phyloP scores from a whole-genome alignment of 805 yeast genomes.

The Maudiozyma bulderi region DNA sequence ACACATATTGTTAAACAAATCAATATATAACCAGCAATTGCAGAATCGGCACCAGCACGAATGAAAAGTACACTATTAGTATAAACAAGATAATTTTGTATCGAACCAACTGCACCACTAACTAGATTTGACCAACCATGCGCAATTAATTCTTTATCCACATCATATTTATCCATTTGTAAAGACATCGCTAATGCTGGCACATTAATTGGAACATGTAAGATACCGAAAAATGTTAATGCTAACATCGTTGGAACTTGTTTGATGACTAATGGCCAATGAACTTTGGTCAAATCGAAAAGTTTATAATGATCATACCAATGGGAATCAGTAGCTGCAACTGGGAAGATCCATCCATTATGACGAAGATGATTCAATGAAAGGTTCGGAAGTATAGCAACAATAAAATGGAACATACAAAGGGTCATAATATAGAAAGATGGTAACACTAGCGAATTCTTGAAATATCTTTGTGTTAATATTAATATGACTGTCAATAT shows the following conservation, averaged over 20 bases:
- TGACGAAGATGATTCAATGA: slow-evolving; percentile 52
- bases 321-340: slow-evolving; percentile 49
- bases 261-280: slow-evolving; percentile 57
- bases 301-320: slow-evolving; percentile 82
- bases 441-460: slow-evolving; percentile 72
- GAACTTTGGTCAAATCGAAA: slow-evolving; percentile 61
- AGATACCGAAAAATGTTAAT: slow-evolving; percentile 85
- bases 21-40: slow-evolving; percentile 81
- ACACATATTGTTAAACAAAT: slow-evolving; percentile 73
- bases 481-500: slow-evolving; percentile 52
- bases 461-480: slow-evolving; percentile 47
- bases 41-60: slow-evolving; percentile 86
- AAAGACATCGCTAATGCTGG: slow-evolving; percentile 93
- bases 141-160: slow-evolving; percentile 86
- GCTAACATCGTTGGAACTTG: slow-evolving; percentile 93
- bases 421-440: slow-evolving; percentile 68
- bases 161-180: slow-evolving; percentile 74
- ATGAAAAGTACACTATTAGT: slow-evolving; percentile 88
- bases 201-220: slow-evolving; percentile 95
- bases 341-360: slow-evolving; percentile 74
- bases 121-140: slow-evolving; percentile 87
- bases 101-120: slow-evolving; percentile 77
- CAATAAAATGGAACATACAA: slow-evolving; percentile 54
- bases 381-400: slow-evolving; percentile 58
- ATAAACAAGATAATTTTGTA: slow-evolving; percentile 90